A percentile compares a stretch with the other conserved stretches of the same genome.
Evolutionary conservation across 2,329 filamentous ascomycete genomes (phyloP).

Genomic region (Acephala macrosclerotiorum): DNA sequence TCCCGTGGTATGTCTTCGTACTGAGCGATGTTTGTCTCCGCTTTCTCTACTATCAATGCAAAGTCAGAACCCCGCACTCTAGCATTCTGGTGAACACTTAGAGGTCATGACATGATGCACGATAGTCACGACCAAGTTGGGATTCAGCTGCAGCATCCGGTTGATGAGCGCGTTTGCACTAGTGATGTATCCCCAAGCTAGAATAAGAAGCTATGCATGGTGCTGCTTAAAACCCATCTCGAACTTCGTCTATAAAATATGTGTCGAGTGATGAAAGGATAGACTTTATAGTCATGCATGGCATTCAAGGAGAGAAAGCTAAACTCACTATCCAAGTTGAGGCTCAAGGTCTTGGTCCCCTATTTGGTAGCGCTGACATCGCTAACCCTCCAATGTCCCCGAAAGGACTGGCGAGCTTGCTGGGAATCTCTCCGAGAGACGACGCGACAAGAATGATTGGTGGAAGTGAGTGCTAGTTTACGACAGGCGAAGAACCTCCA

Average conservation of each 20-base stretch:
- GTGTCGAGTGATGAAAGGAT: too few species aligned
- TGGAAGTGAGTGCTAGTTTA: background rate
- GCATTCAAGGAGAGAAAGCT: background rate
- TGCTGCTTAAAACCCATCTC: slow-evolving; percentile 15
- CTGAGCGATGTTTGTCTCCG: slow-evolving; percentile 10
- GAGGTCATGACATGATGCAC: slow-evolving; percentile 15
- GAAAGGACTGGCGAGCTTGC: slow-evolving; percentile 20
- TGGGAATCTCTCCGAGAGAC: background rate
- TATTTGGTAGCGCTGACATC: background rate
- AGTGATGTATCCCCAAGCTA: slow-evolving; percentile 19
- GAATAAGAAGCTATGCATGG: slow-evolving; percentile 10
- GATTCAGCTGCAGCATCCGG: slow-evolving; percentile 21
- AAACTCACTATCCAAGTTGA: background rate
- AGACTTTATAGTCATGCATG: background rate
- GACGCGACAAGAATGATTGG: background rate
- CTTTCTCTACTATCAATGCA: slow-evolving; percentile 12
- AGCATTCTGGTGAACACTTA: background rate
- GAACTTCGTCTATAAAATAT: background rate
- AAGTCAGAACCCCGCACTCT: background rate
- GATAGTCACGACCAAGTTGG: slow-evolving; percentile 11
- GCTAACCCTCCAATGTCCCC: background rate
- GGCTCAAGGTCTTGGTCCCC: background rate
- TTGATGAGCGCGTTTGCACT: slow-evolving; percentile 19
- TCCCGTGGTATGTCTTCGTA: slow-evolving; percentile 6
- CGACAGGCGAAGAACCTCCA: background rate